Conservation (phyloP, 169 alveolate genomes). For the Plasmodium chabaudi region DNA sequence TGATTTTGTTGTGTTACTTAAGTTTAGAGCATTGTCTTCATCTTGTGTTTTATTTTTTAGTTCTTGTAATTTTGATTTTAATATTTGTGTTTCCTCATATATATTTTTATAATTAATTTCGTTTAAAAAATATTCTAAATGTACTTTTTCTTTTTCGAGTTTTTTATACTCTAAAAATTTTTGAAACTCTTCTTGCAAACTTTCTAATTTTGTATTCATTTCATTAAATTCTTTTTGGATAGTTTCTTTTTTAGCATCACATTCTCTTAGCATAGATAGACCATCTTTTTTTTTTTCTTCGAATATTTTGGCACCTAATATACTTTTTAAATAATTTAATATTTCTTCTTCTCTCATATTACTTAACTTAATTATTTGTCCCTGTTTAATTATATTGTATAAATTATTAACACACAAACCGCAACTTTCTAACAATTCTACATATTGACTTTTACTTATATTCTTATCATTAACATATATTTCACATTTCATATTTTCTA, state of each 20-base stretch:
- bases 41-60: slow-evolving; percentile 73
- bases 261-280: slow-evolving; percentile 77
- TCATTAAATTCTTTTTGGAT: slow-evolving; percentile 81
- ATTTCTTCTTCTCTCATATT: slow-evolving; percentile 74
- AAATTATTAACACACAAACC: slow-evolving; percentile 69
- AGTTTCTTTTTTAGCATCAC: slow-evolving; percentile 78
- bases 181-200: slow-evolving; percentile 78
- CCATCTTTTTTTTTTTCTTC: slow-evolving; percentile 77
- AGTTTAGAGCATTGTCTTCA: slow-evolving; percentile 52
- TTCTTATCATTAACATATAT: slow-evolving; percentile 69
- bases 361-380: slow-evolving; percentile 72
- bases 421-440: slow-evolving; percentile 72
- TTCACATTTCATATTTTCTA: slow-evolving; percentile 77
- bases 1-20: slow-evolving; percentile 41
- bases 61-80: slow-evolving; percentile 66
- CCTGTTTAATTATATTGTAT: slow-evolving; percentile 70
- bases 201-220: slow-evolving; percentile 77
- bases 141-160: slow-evolving; percentile 74
- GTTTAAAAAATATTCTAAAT: slow-evolving; percentile 63
- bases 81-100: slow-evolving; percentile 66
- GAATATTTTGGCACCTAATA: slow-evolving; percentile 71
- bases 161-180: slow-evolving; percentile 76
- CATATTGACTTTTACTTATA: slow-evolving; percentile 73
- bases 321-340: slow-evolving; percentile 66
- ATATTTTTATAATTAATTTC: slow-evolving; percentile 75